Percentiles rank a stretch among this genome's conserved stretches.
Evolutionary conservation across 495 filamentous ascomycete genomes (phyloP).

Genomic region (Gamarada debralockiae): DNA sequence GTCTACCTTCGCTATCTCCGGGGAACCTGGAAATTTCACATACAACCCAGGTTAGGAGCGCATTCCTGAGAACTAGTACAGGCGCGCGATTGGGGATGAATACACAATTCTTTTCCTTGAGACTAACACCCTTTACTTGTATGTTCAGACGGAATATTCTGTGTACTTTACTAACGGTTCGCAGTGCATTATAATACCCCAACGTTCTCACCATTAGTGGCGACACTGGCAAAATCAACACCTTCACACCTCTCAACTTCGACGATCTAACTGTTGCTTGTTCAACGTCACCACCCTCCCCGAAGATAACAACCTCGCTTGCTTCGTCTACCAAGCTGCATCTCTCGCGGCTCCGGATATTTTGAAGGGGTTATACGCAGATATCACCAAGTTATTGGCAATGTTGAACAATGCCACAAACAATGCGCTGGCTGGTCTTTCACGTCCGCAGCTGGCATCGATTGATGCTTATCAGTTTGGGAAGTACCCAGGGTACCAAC

Average conservation of each 20-base stretch:
- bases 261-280: slow-evolving; percentile 45
- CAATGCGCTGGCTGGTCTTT: not conserved
- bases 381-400: not conserved
- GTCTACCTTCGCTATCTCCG: too few relatives aligned
- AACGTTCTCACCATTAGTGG: slow-evolving; percentile 42
- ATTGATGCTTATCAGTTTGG: too few relatives aligned
- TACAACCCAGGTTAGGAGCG: too few relatives aligned
- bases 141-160: too few relatives aligned
- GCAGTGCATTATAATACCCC: too few relatives aligned
- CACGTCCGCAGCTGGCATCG: not conserved
- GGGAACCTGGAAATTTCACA: too few relatives aligned
- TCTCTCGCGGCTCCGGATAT: not conserved
- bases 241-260: slow-evolving; percentile 46
- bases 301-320: slow-evolving; percentile 43
- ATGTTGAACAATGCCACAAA: slow-evolving; percentile 4
- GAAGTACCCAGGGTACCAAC: too few relatives aligned
- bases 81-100: too few relatives aligned
- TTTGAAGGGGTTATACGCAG: not conserved
- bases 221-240: slow-evolving; percentile 50
- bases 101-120: too few relatives aligned
- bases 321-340: slow-evolving; percentile 34
- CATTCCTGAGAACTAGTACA: too few relatives aligned
- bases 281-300: slow-evolving; percentile 36
- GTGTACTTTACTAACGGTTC: too few relatives aligned
- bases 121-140: too few relatives aligned